Evolutionary conservation across 1,139 yeast species (phyloP).

Genomic region (Yamadazyma blattariae): DNA sequence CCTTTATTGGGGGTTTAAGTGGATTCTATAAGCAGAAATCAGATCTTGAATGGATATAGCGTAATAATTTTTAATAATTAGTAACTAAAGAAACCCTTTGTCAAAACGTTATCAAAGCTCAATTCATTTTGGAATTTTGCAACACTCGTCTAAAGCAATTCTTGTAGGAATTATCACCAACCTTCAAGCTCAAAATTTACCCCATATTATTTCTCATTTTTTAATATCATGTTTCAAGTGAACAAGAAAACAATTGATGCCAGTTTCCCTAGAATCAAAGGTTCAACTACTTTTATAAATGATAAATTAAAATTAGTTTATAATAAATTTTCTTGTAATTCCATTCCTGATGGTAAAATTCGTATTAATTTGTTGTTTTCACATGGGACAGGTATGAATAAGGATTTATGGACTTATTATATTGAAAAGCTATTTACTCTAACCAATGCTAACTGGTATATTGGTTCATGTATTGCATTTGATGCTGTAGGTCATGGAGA

Average conservation of each 20-base stretch:
- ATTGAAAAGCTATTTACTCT: conserved; percentile 40
- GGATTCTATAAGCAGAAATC: too few species aligned
- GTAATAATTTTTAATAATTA: too few species aligned
- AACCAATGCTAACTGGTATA: conserved; percentile 24
- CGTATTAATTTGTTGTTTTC: conserved; percentile 54
- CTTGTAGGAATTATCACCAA: too few species aligned
- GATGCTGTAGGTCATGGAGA: conserved; percentile 70
- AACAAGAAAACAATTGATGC: conserved; percentile 28
- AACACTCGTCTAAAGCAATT: too few species aligned
- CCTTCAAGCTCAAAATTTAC: not conserved
- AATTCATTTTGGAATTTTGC: too few species aligned
- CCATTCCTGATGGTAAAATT: conserved; percentile 18
- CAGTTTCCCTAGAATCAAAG: conserved; percentile 28
- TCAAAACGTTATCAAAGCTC: too few species aligned
- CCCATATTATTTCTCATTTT: not conserved
- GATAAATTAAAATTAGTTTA: conserved; percentile 35
- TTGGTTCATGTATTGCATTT: conserved; percentile 41
- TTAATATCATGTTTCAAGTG: not conserved
- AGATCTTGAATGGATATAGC: too few species aligned
- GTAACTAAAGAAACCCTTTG: too few species aligned
- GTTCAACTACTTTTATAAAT: conserved; percentile 25
- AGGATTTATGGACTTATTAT: conserved; percentile 60
- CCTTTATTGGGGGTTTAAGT: too few species aligned
- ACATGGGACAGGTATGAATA: conserved; percentile 73
- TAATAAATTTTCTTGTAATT: conserved; percentile 28